phyloP scores from a whole-genome alignment of 768 basidiomycete genomes.

The Kwoniella newhampshirensis region DNA sequence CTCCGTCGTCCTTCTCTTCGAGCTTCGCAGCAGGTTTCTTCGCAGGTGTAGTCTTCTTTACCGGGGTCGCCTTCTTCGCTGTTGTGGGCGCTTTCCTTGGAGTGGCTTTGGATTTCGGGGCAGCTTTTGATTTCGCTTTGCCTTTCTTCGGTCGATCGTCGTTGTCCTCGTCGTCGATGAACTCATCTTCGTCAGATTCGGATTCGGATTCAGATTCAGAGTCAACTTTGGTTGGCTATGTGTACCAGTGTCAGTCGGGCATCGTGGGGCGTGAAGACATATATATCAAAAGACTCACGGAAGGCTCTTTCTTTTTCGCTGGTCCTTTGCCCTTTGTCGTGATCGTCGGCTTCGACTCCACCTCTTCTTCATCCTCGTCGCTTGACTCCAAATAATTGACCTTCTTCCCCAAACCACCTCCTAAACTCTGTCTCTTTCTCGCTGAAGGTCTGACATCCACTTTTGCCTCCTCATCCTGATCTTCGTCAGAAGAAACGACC shows the following conservation, averaged over 20 bases:
- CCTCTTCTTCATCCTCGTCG: constrained; percentile 25
- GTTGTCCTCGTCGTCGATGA: constrained; percentile 37
- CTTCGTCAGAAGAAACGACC: constrained; percentile 15
- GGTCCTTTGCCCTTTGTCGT: constrained; percentile 15
- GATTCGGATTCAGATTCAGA: constrained; percentile 22
- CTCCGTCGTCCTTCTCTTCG: constrained; percentile 12
- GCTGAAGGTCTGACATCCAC: constrained; percentile 27
- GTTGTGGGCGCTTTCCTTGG: constrained; percentile 10
- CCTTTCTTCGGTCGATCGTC: constrained; percentile 29
- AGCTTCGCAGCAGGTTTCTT: constrained; percentile 18
- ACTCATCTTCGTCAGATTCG: constrained; percentile 23
- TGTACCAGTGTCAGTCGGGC: too few relatives aligned
- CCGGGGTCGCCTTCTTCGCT: constrained; percentile 20
- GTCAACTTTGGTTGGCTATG: constrained; percentile 40
- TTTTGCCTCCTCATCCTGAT: constrained; percentile 10
- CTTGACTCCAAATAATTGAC: constrained; percentile 10
- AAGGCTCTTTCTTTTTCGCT: constrained; percentile 21
- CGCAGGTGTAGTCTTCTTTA: constrained; percentile 28
- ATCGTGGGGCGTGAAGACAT: too few relatives aligned
- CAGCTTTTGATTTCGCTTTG: constrained; percentile 26
- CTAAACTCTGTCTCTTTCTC: constrained; percentile 31
- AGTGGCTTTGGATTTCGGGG: too few relatives aligned
- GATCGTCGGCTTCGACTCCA: constrained; percentile 20
- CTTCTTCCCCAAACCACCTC: constrained; percentile 7
- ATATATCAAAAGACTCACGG: constrained; percentile 18